Evolutionary conservation across 2,329 filamentous ascomycete genomes (phyloP), one percentile per base, ranked within the genome.

Genomic region (Phaeosphaeriaceae sp.): DNA sequence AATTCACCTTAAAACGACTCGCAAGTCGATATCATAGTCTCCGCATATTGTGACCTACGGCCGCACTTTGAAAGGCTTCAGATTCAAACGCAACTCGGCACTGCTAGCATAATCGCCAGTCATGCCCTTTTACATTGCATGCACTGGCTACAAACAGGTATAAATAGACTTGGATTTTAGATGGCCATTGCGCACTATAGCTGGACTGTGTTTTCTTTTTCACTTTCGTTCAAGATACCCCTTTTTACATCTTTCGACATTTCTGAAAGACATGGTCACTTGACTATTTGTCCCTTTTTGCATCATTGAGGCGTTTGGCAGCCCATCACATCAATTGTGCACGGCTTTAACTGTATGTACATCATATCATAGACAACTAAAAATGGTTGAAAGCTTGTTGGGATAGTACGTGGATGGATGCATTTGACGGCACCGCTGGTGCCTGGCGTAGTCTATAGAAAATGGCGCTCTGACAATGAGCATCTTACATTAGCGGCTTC

Each of bases 1-100:
- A 33, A 74, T 74, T 60, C 72, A 74, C 36, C 61, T 74, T 29
- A 74, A 74, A 58, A 55, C 63, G 11, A 64, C 64, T 21, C 58
- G 66, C 13, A 65, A 63, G 21, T 68, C 64, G 6, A 43, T 53
- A 20, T 58, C 61, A 13, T 53, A 52, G 38, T 60, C n/a, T 30
- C 15, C 28, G 13, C 18, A 33, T 34, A 18, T 20, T 23, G 16
- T 28, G 18, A 17, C 18, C n/a, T 28, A 3, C 15, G 16, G 11
- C n/a, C 21, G 23, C 38, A 29, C 3, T 12, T 30, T 15, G 17
- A 42, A 17, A 16, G 16, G 28, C n/a, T 20, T 18, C 16, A 18
- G n/a, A 17, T 13, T 13, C 40, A 16, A 32, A 6, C 33, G 20
- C 30, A 18, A 35, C 33, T 33, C 17, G 12, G 28, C 12, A 26